Conservation (phyloP, 768 basidiomycete genomes). For the Kwoniella pini region DNA sequence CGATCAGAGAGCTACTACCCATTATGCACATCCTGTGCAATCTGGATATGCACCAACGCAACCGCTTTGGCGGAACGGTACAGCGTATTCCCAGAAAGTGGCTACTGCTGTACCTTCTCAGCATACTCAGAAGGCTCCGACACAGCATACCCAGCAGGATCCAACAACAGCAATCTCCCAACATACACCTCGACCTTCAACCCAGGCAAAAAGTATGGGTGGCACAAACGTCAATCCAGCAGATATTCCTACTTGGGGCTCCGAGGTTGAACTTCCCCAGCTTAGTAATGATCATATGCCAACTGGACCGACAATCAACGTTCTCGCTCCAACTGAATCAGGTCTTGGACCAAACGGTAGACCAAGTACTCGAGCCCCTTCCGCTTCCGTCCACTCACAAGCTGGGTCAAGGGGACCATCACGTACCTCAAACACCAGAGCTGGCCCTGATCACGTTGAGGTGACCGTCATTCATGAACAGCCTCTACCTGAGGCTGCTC, state of each 20-base stretch:
- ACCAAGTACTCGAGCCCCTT: constrained; percentile 16
- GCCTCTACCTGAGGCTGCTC: constrained; percentile 12
- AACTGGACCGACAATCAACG: constrained; percentile 43
- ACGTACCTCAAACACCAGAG: too few relatives aligned
- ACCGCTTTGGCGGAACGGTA: neutral
- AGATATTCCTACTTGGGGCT: constrained; percentile 40
- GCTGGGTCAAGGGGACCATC: neutral
- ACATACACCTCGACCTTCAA: neutral
- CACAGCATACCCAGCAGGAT: neutral
- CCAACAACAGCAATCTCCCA: neutral
- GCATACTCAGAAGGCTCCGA: neutral
- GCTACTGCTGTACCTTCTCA: too few relatives aligned
- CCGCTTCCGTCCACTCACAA: neutral
- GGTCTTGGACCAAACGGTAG: constrained; percentile 22
- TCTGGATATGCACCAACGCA: neutral
- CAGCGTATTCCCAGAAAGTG: too few relatives aligned
- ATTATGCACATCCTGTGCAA: neutral
- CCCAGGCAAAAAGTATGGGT: neutral
- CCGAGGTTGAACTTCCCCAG: constrained; percentile 46
- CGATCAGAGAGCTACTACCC: neutral
- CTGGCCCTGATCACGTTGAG: constrained; percentile 25
- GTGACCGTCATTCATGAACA: constrained; percentile 23
- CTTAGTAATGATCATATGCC: constrained; percentile 20
- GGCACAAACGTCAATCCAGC: constrained; percentile 9
- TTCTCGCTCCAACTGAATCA: constrained; percentile 50